Evolutionary conservation across 305 asterid genomes (phyloP).

Genomic region (Andrographis paniculata): DNA sequence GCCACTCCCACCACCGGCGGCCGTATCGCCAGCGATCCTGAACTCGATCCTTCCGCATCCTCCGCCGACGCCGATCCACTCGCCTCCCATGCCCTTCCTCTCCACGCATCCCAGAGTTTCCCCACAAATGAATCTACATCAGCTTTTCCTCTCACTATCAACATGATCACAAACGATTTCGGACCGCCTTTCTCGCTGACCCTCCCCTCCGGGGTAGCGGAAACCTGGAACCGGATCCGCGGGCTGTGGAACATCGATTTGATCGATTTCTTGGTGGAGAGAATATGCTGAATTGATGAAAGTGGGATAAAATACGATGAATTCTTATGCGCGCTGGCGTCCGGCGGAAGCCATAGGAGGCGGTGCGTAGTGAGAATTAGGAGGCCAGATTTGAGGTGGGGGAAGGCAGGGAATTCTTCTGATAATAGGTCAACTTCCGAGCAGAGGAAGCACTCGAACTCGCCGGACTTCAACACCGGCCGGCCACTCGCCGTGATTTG

Average conservation of each 20-base stretch:
- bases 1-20: conserved; percentile 84
- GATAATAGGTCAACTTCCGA: conserved; percentile 65
- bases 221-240: conserved; percentile 68
- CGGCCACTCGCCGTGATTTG: conserved; percentile 72
- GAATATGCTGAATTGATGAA: conserved; percentile 45
- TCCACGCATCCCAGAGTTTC: conserved; percentile 84
- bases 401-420: conserved; percentile 59
- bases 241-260: conserved; percentile 84
- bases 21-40: conserved; percentile 48
- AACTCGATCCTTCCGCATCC: conserved; percentile 23
- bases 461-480: conserved; percentile 60
- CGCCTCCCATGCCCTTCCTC: conserved; percentile 68
- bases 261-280: conserved; percentile 50
- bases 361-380: conserved; percentile 80
- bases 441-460: conserved; percentile 73
- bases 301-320: conserved; percentile 48
- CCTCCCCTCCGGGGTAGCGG: conserved; percentile 39
- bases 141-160: conserved; percentile 56
- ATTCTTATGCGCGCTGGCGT: conserved; percentile 16
- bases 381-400: conserved; percentile 64
- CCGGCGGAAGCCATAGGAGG: conserved; percentile 62
- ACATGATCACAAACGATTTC: conserved; percentile 37
- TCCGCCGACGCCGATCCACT: conserved; percentile 28
- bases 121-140: conserved; percentile 65
- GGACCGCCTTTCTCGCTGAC: conserved; percentile 35